These are phyloP conservation scores for Ambrosia hybrid DNA, from an alignment of 140 eudicot genomes.

Conservation along the genomic window DNA sequence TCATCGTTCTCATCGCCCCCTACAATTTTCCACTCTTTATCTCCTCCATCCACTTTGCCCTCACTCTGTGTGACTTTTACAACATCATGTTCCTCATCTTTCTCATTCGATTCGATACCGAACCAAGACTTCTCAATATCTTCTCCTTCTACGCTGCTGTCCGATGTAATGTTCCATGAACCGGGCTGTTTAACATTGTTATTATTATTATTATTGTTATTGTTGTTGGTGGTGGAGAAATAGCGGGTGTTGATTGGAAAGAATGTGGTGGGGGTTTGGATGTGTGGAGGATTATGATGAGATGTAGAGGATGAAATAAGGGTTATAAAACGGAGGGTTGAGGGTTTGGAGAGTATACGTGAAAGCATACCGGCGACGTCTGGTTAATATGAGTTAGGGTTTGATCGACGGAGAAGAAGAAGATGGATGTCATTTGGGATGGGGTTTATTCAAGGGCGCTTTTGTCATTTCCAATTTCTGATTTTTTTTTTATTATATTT, in stretches of 20 bases:
- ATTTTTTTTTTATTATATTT: too few relatives aligned
- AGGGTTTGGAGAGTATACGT: constrained; percentile 63
- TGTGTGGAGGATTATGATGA: neutral
- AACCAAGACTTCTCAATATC: constrained; percentile 31
- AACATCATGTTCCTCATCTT: constrained; percentile 26
- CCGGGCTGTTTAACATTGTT: constrained; percentile 21
- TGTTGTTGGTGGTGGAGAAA: neutral
- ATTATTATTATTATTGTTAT: neutral
- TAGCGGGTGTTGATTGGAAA: constrained; percentile 21
- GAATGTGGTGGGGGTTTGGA: too few relatives aligned
- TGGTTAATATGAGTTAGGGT: neutral
- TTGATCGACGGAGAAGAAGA: too few relatives aligned
- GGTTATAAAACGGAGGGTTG: constrained; percentile 48
- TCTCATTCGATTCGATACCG: constrained; percentile 17
- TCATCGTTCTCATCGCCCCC: too few relatives aligned
- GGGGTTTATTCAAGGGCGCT: too few relatives aligned
- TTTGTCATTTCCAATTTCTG: too few relatives aligned
- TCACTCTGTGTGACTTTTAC: constrained; percentile 27
- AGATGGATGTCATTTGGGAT: too few relatives aligned
- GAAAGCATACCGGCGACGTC: constrained; percentile 48
- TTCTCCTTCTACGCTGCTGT: constrained; percentile 30
- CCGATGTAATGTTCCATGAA: constrained; percentile 53
- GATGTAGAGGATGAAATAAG: constrained; percentile 49
- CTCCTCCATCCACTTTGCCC: constrained; percentile 30
- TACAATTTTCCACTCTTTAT: constrained; percentile 24